Percentiles rank a stretch among this genome's conserved stretches.
phyloP scores from a whole-genome alignment of 257 asterid genomes.

The Galeopsis tetrahit region DNA sequence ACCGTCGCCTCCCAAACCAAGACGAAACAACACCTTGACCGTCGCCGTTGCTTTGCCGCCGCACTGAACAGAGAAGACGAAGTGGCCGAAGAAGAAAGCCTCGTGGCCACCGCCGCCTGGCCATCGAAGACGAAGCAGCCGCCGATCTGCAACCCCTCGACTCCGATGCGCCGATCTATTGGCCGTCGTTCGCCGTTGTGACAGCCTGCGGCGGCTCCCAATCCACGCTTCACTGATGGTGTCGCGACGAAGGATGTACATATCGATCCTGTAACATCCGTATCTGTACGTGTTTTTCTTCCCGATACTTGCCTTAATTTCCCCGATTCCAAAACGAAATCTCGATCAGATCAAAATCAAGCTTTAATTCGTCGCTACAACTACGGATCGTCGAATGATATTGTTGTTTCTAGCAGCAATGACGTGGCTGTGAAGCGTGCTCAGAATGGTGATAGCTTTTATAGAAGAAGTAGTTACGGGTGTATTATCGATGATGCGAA shows the following conservation, averaged over 20 bases:
- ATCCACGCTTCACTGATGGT: conserved; percentile 80
- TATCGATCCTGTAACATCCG: conserved; percentile 79
- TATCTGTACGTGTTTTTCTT: conserved; percentile 77
- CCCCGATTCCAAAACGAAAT: conserved; percentile 47
- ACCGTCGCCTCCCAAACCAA: too few relatives aligned
- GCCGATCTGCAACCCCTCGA: too few relatives aligned
- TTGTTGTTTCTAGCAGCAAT: conserved; percentile 51
- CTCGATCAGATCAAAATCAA: conserved; percentile 51
- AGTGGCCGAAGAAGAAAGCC: too few relatives aligned
- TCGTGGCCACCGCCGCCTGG: too few relatives aligned
- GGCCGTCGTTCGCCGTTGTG: too few relatives aligned
- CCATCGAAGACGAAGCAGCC: too few relatives aligned
- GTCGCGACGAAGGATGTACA: conserved; percentile 92
- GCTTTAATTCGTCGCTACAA: conserved; percentile 56
- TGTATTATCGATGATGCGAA: conserved; percentile 49
- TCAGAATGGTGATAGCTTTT: conserved; percentile 36
- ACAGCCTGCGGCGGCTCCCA: conserved; percentile 68
- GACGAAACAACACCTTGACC: too few relatives aligned
- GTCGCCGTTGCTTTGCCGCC: too few relatives aligned
- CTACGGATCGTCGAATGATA: conserved; percentile 47
- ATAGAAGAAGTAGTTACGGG: conserved; percentile 71
- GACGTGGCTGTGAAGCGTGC: conserved; percentile 37
- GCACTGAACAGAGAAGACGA: too few relatives aligned
- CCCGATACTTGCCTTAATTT: conserved; percentile 72
- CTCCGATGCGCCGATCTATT: too few relatives aligned